Evolutionary conservation across 2,329 filamentous ascomycete genomes (phyloP), one percentile per base, ranked within the genome.

Genomic region (Coleophoma crateriformis): DNA sequence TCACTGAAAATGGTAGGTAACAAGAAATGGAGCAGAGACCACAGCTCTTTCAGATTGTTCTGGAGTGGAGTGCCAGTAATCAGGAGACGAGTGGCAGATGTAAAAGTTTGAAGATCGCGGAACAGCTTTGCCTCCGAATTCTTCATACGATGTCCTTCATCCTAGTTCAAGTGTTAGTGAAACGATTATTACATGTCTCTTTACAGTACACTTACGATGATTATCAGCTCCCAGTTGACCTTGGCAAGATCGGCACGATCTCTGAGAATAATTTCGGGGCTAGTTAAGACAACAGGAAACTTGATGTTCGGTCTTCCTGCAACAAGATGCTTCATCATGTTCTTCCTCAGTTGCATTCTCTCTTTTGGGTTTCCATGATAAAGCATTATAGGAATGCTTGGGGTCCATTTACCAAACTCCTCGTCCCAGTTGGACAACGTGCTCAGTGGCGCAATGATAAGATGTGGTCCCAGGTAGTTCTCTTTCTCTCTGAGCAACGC

Each of bases 101-200:
- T 84, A 62, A 97, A 97, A 0, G 87, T 85, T 55, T 94, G 83
- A 0, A 99, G 72, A 57, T 96, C 90, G 44, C 89, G 86, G 55
- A 97, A 96, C 0, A 99, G 75, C 50, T 89, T 88, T 32, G 92
- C 95, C 45, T 97, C 91, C 54, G 95, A 86, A 56, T 99, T 99
- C 72, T 99, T 99, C 77, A 99, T 84, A 1, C 94, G 86, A 64
- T 99, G 94, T 0, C 94, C 94, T 69, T 99, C 94, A 58, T 99
- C 92, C 84, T 88, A 34, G 10, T 41, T 8, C 5, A 5, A 6
- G 37, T 7, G 32, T 63, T 32, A 61, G 63, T 14, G 49, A 33
- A 17, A 12, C 1, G 19, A 17, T 8, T 11, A 13, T 13, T 13
- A 2, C 13, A 6, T 7, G 19, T 19, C 7, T 12, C 19, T 13